Evolutionary conservation across 1,139 yeast species (phyloP), one percentile per base, ranked within the genome.

Genomic region (Candida sojae): DNA sequence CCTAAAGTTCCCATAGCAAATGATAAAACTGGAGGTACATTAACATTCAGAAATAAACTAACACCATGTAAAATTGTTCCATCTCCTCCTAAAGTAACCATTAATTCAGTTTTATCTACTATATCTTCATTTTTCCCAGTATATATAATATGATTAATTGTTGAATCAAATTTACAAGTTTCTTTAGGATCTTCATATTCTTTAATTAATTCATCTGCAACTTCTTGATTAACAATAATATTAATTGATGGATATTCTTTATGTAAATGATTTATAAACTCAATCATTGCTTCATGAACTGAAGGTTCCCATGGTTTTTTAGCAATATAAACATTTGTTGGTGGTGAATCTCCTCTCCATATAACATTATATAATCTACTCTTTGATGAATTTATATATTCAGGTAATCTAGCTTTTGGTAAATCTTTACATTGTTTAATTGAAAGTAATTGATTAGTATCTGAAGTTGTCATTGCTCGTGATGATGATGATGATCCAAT

Each of bases 1-100:
- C 99, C 99, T 37, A 92, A 67, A 0, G 98, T 91, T 0, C 99
- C 99, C 70, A 92, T 70, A 1, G 97, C 88, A 63, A 90, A 91
- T 39, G 96, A 85, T 45, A 92, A 69, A 0, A 92, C 88, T 0
- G 98, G 99, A 1, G 97, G 97, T 2, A 90, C 96, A 29, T 76
- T 71, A 6, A 76, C 76, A 58, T 83, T 83, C 51, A 83, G 83
- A 63, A 92, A 92, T 42, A 75, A 65, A 26, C 81, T 75, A 2
- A 80, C 84, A 0, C 92, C 93, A 51, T 88, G 79, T 43, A 92
- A 68, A 52, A 92, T 90, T 0, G 98, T 92, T 9, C 98, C 99
- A 64, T 92, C 99, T 10, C 99, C 99, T 8, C 98, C 98, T 35
- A 92, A 67, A 0, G 97, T 88, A 11, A 92, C 90, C 39, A 92